Base-by-base conservation (phyloP, 208 protist species). In the Wallacemonas sp. region DNA sequence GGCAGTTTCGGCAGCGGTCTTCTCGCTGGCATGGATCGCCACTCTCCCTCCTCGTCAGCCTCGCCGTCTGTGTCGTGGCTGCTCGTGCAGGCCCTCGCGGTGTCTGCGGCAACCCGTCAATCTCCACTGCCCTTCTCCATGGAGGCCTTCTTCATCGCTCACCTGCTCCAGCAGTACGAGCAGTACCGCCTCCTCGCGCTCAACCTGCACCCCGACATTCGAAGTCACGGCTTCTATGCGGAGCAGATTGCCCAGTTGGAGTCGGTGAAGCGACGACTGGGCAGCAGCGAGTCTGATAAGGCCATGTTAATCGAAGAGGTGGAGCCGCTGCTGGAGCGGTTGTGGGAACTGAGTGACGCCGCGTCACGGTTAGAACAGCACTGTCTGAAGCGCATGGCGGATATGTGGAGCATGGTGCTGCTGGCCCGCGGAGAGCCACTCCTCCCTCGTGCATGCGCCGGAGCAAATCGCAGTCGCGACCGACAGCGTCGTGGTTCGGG, bases 131-230 rank as follows among this genome's bases (percentile, higher is more conserved):
- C 62, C 55, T 93, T 90, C 66, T 78, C 65, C 14, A 70, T 60
- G 8, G 83, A 90, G 53, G 72, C 79, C 19, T 74, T 77, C 63
- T 73, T 93, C 28, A 68, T 79, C 12, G 75, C 87, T 0, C 49
- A 73, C 6, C 75, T 93, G 42, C 70, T 93, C 24, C 77, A 90
- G 44, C 80, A 86, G 61, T 93, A 93, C 67, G 87, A 93, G 61
- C 73, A 70, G 46, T 93, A 93, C 53, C 83, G 82, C 21, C 76
- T 93, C 68, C 79, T 93, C 51, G 68, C 79, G 64, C 64, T 90
- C 22, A 90, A 88, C 55, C 77, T 90, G 12, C 63, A 91, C 21
- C 80, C 87, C 12, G 30, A 77, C 39, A 58, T 90, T 19, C 90
- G 88, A 67, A 84, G 65, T 41, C 72, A 79, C 15, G 27, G 26